Evolutionary conservation across 164 flowering plant genomes (phyloP).

Genomic region (Aristolochia fimbriata): DNA sequence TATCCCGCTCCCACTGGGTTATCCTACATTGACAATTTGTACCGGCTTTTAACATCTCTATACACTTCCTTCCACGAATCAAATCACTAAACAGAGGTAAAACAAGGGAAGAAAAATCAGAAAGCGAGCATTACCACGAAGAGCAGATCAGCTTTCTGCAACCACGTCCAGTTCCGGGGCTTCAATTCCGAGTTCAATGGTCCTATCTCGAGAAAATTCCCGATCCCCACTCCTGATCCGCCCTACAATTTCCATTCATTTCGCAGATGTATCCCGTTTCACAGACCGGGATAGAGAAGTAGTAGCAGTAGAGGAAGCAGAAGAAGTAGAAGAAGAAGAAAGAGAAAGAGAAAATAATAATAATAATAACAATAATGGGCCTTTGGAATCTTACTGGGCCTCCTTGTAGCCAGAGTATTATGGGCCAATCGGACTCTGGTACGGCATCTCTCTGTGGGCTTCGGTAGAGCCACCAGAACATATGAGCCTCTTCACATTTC

Average conservation of each 20-base stretch:
- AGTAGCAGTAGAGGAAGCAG: too few relatives aligned
- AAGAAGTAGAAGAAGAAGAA: too few relatives aligned
- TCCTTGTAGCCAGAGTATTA: conserved; percentile 56
- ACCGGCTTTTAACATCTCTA: neutral
- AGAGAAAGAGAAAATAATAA: neutral
- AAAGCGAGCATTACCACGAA: conserved; percentile 35
- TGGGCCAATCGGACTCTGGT: conserved; percentile 44
- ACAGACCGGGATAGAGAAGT: too few relatives aligned
- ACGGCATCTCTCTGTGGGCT: conserved; percentile 39
- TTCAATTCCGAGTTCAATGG: conserved; percentile 35
- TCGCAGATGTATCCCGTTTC: too few relatives aligned
- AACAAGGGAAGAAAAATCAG: neutral
- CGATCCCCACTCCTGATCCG: conserved; percentile 50
- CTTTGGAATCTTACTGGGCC: conserved; percentile 41
- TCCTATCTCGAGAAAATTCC: conserved; percentile 52
- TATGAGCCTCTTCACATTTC: conserved; percentile 34
- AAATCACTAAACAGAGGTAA: neutral
- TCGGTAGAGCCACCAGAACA: conserved; percentile 57
- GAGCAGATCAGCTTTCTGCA: conserved; percentile 50
- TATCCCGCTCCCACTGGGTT: conserved; percentile 91
- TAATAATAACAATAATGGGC: neutral
- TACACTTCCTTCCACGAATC: neutral
- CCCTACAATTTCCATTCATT: conserved; percentile 22
- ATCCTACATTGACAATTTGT: conserved; percentile 33
- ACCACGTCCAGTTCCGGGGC: conserved; percentile 56